phyloP scores from a whole-genome alignment of 2,329 filamentous ascomycete genomes.

The Ramularia collo-cygni region DNA sequence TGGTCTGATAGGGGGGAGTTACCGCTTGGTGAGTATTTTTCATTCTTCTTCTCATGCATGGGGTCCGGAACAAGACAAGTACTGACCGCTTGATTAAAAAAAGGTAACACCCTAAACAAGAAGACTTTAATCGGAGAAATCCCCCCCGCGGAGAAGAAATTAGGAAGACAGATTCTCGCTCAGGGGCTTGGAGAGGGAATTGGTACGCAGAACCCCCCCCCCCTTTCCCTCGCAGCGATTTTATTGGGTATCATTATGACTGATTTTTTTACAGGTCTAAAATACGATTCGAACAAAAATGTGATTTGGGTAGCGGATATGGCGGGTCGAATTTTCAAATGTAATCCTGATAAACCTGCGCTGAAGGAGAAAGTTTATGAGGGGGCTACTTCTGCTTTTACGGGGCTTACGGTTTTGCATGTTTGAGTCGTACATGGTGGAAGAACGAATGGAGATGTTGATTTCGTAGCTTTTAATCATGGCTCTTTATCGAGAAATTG shows the following conservation, averaged over 20 bases:
- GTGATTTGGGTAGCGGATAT: conserved; percentile 15
- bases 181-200: conserved; percentile 20
- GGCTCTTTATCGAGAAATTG: no score
- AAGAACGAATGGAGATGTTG: no score
- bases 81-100: no score
- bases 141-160: conserved; percentile 12
- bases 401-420: conserved; percentile 9
- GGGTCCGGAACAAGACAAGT: no score
- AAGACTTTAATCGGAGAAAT: conserved; percentile 12
- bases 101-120: conserved; percentile 46
- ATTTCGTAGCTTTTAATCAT: no score
- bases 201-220: no score
- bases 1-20: conserved; percentile 57
- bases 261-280: no score
- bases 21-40: conserved; percentile 35
- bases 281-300: conserved; percentile 6
- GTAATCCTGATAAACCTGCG: conserved; percentile 8
- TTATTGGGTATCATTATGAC: conserved; percentile 3
- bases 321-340: conserved; percentile 11
- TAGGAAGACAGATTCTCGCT: conserved; percentile 17
- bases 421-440: neutral
- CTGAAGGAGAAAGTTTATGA: conserved; percentile 14
- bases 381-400: conserved; percentile 8
- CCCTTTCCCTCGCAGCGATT: no score
- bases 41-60: no score